A percentile compares a stretch with the other conserved stretches of the same genome.
These are phyloP conservation scores for Simplicillium aogashimaense DNA, from an alignment of 2,329 filamentous ascomycete species.

Conservation along the genomic window DNA sequence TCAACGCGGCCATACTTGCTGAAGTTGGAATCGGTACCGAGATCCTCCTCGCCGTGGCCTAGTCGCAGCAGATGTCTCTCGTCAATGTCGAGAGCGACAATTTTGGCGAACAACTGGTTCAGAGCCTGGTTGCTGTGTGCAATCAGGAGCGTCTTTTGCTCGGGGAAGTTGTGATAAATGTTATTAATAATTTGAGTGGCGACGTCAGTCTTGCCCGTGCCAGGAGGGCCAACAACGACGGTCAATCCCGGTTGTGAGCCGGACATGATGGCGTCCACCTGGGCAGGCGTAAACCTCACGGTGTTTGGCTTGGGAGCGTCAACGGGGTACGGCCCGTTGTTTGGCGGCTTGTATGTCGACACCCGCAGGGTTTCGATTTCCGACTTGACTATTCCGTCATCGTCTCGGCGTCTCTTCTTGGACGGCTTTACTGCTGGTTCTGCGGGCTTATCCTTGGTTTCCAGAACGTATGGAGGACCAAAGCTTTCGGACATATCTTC, in stretches of 20 bases:
- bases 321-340: slow-evolving; percentile 79
- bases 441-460: slow-evolving; percentile 47
- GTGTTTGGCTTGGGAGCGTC: slow-evolving; percentile 74
- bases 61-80: slow-evolving; percentile 85
- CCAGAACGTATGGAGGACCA: slow-evolving; percentile 77
- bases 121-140: slow-evolving; percentile 97
- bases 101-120: slow-evolving; percentile 97
- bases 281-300: slow-evolving; percentile 82
- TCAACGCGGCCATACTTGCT: slow-evolving; percentile 93
- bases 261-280: slow-evolving; percentile 86
- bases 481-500: slow-evolving; percentile 65
- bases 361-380: slow-evolving; percentile 65
- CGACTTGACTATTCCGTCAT: slow-evolving; percentile 53
- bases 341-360: slow-evolving; percentile 81
- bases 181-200: slow-evolving; percentile 98
- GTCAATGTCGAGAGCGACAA: slow-evolving; percentile 91
- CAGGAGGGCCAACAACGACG: slow-evolving; percentile 87
- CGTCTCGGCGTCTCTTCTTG: slow-evolving; percentile 81
- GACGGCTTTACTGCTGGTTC: slow-evolving; percentile 49
- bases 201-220: slow-evolving; percentile 98
- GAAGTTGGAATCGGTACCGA: slow-evolving; percentile 77
- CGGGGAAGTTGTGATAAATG: slow-evolving; percentile 95
- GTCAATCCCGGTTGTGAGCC: slow-evolving; percentile 91
- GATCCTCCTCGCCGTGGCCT: slow-evolving; percentile 90
- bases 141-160: slow-evolving; percentile 82